Evolutionary conservation across 805 yeast species (phyloP), one percentile per base, ranked within the genome.

Genomic region (Vanderwaltozyma yarrowii): DNA sequence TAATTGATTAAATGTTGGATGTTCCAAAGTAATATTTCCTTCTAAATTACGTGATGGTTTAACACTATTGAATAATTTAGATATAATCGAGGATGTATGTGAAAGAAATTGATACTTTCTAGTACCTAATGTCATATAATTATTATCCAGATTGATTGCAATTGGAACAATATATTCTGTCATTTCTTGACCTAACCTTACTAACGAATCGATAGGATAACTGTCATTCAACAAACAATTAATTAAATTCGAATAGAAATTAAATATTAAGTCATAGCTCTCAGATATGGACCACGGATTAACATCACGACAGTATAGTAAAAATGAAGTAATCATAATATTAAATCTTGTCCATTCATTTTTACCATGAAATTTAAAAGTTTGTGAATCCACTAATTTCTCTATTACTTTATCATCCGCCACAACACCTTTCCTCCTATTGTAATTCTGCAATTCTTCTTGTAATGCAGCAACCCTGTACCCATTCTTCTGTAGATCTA

Each of bases 31-130:
- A 6, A 16, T 20, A 28, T 32, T 32, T 9, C 24, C 38, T 13
- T 38, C 32, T 3, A 32, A 17, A 15, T 35, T 28, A n/a, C 45
- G 43, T 10, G 41, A 33, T 6, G 76, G 70, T 29, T 84, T 65
- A 28, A 75, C 73, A 36, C 76, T 67, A 49, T 80, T 79, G 61
- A 79, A 78, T 21, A 76, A 57, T 47, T 70, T 73, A 35, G 80
- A 61, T 14, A 79, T 60, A 2, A 74, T 57, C 4, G 77, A 64
- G 0, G 85, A 76, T 18, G 73, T 50, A 52, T 67, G 70, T 5
- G 73, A 62, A 27, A 67, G 51, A 26, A 57, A 57, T 24, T 40
- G 77, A 46, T 21, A 65, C 64, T 46, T 56, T 49, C 45, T 44
- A 3, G 50, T 44, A 11, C 47, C 50, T 13, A 45, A 20, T 4